Evolutionary conservation across 1,139 yeast genomes (phyloP).

Genomic region (Tardiomyces depauwii): DNA sequence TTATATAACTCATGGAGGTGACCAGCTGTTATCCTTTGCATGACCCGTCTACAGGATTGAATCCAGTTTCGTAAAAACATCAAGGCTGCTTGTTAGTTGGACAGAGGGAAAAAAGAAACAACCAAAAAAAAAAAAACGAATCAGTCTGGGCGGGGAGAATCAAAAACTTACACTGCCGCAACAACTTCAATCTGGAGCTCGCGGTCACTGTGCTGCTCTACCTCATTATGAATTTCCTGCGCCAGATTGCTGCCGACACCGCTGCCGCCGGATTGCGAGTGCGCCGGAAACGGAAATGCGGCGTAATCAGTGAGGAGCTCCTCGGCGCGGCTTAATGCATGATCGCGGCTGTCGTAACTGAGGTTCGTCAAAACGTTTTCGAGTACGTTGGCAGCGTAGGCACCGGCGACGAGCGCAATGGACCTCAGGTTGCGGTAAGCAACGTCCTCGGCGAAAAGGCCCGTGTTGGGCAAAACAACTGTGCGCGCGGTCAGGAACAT

Average conservation of each 20-base stretch:
- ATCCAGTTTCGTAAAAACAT: slow-evolving; percentile 38
- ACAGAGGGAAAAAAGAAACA: no score
- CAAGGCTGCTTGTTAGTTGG: background rate
- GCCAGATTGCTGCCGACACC: slow-evolving; percentile 59
- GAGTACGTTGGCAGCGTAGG: slow-evolving; percentile 92
- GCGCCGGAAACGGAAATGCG: slow-evolving; percentile 61
- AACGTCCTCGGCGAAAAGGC: slow-evolving; percentile 51
- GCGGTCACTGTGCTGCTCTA: slow-evolving; percentile 41
- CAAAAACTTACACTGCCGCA: slow-evolving; percentile 53
- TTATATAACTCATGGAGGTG: no score
- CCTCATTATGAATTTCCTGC: slow-evolving; percentile 55
- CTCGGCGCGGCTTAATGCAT: slow-evolving; percentile 88
- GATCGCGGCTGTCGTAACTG: slow-evolving; percentile 83
- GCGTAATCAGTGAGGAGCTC: slow-evolving; percentile 74
- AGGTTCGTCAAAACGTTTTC: slow-evolving; percentile 77
- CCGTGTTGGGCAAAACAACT: slow-evolving; percentile 32
- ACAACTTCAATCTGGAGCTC: slow-evolving; percentile 77
- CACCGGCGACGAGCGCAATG: slow-evolving; percentile 72
- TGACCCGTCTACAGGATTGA: slow-evolving; percentile 25
- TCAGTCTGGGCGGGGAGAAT: slow-evolving; percentile 14
- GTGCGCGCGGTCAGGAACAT: slow-evolving; percentile 63
- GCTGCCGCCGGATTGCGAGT: slow-evolving; percentile 37
- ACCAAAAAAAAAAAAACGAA: slow-evolving; percentile 1
- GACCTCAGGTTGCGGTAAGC: slow-evolving; percentile 68
- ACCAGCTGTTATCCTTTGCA: no score